Evolutionary conservation across 352 stramenopile species (phyloP).

Genomic region (Plasmopara muralis): DNA sequence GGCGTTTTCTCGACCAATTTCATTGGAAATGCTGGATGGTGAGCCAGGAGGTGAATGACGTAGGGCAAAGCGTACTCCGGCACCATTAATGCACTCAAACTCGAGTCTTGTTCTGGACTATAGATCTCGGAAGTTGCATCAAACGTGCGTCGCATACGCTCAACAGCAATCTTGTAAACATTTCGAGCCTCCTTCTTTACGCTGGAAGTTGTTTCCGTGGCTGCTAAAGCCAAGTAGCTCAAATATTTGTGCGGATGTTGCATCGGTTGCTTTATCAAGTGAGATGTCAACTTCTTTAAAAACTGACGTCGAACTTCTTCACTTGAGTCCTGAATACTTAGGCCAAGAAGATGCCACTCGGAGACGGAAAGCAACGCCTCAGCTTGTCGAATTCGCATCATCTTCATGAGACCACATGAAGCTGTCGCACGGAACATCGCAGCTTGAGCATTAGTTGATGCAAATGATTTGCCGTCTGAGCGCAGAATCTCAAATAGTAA

Average conservation of each 20-base stretch:
- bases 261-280: slow-evolving; percentile 56
- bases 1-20: slow-evolving; percentile 29
- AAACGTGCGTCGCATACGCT: slow-evolving; percentile 75
- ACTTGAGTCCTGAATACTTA: slow-evolving; percentile 64
- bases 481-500: slow-evolving; percentile 59
- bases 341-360: slow-evolving; percentile 77
- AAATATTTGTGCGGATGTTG: slow-evolving; percentile 77
- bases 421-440: slow-evolving; percentile 45
- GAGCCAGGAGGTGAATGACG: slow-evolving; percentile 75
- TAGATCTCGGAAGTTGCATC: slow-evolving; percentile 33
- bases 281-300: slow-evolving; percentile 65
- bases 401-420: slow-evolving; percentile 51
- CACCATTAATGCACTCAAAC: slow-evolving; percentile 56
- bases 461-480: slow-evolving; percentile 47
- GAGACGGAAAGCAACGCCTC: slow-evolving; percentile 44
- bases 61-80: slow-evolving; percentile 79
- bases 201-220: slow-evolving; percentile 35
- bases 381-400: slow-evolving; percentile 48
- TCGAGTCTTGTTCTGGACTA: background rate
- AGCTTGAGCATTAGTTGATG: slow-evolving; percentile 27
- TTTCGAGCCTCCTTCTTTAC: slow-evolving; percentile 54
- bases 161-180: slow-evolving; percentile 46
- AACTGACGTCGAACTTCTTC: slow-evolving; percentile 67
- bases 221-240: slow-evolving; percentile 63
- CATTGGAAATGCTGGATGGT: slow-evolving; percentile 62